These are phyloP conservation scores for Penicillium sp. DNA, from an alignment of 2,329 filamentous ascomycete genomes.

Conservation along the genomic window DNA sequence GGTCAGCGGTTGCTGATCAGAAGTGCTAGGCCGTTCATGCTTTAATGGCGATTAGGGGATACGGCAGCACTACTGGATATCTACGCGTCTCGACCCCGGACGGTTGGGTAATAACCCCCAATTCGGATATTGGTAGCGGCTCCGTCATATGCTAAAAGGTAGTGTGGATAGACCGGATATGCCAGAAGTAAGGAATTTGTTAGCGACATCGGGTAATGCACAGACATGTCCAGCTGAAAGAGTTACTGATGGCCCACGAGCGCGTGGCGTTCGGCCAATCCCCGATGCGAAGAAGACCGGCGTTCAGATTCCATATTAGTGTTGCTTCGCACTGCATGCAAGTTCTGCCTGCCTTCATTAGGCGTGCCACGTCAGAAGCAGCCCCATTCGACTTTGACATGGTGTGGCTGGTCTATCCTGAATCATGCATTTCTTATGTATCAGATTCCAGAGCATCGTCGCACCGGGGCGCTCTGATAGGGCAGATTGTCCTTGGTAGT, in stretches of 20 bases:
- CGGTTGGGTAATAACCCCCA: conserved; percentile 3
- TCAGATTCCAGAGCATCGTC: conserved; percentile 11
- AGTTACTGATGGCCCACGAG: background rate
- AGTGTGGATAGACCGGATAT: conserved; percentile 6
- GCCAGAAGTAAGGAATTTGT: conserved; percentile 12
- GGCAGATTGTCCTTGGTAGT: conserved; percentile 7
- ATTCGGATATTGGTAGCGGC: background rate
- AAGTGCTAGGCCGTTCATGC: background rate
- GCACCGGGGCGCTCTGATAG: conserved; percentile 13
- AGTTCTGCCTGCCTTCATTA: conserved; percentile 10
- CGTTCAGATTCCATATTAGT: conserved; percentile 13
- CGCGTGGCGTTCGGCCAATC: conserved; percentile 6
- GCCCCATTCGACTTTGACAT: conserved; percentile 11
- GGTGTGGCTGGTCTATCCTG: conserved; percentile 13
- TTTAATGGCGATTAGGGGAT: conserved; percentile 4
- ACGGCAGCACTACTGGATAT: conserved; percentile 9
- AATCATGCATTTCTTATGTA: conserved; percentile 19
- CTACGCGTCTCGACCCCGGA: background rate
- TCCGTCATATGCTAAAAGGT: background rate
- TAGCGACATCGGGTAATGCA: conserved; percentile 2
- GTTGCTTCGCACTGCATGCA: conserved; percentile 11
- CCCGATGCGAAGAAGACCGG: conserved; percentile 1
- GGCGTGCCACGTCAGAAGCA: conserved; percentile 36
- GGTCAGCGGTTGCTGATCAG: conserved; percentile 5
- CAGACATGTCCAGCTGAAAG: conserved; percentile 9